Evolutionary conservation across 2,329 filamentous ascomycete species (phyloP).

Genomic region (Penicillium sp.): DNA sequence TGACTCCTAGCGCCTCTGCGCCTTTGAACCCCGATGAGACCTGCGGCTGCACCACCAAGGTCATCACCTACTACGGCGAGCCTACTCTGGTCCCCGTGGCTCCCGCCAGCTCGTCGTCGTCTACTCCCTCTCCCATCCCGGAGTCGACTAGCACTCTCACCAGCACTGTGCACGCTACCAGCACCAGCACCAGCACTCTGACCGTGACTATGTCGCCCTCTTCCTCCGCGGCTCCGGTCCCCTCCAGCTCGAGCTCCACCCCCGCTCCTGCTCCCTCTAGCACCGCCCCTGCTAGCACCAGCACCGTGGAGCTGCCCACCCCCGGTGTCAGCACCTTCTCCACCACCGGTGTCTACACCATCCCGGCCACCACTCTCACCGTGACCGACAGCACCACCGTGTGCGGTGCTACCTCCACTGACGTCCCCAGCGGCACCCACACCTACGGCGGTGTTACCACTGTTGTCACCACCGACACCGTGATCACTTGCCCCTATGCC

Average conservation of each 20-base stretch:
- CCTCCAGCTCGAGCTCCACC: constrained; percentile 1
- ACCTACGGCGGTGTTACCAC: constrained; percentile 74
- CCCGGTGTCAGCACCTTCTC: constrained; percentile 56
- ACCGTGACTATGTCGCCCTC: constrained; percentile 33
- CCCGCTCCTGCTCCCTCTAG: constrained; percentile 14
- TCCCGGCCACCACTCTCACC: constrained; percentile 71
- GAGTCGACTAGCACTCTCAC: constrained; percentile 26
- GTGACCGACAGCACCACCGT: constrained; percentile 68
- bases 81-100: constrained; percentile 52
- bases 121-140: constrained; percentile 23
- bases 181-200: constrained; percentile 41
- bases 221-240: constrained; percentile 7
- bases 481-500: constrained; percentile 69
- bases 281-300: constrained; percentile 18
- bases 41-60: constrained; percentile 75
- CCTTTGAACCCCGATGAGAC: constrained; percentile 43
- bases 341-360: constrained; percentile 72
- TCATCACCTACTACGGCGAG: constrained; percentile 68
- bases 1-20: constrained; percentile 4
- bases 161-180: constrained; percentile 42
- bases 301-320: constrained; percentile 44
- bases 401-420: constrained; percentile 63
- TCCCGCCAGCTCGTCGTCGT: constrained; percentile 1
- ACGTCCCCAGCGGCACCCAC: constrained; percentile 64
- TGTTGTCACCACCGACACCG: constrained; percentile 65